Evolutionary conservation across 331 rosid species (phyloP), one percentile per base, ranked within the genome.

Genomic region (Acacia pycnantha): DNA sequence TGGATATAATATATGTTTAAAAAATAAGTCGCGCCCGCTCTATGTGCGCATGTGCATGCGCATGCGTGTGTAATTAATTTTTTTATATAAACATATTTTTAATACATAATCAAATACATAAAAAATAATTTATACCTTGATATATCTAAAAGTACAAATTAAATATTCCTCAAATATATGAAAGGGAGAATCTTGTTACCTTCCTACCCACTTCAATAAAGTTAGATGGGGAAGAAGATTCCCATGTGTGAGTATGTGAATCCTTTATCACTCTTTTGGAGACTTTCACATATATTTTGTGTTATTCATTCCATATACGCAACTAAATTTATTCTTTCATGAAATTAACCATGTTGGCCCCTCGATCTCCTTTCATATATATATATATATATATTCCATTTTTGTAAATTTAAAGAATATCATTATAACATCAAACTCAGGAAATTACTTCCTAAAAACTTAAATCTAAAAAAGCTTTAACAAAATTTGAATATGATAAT

Each of bases 181-280:
- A 77, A 70, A 79, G 86, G 27, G 56, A 83, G 98, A 95, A 95
- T 95, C 97, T 93, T 91, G 89, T 93, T 93, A 93, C 90, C 98
- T 93, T 95, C 94, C 88, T 46, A 82, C 90, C 94, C 98, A 93
- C 98, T 95, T 93, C 98, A 88, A 44, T 77, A 93, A 93, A 90
- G 97, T 74, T 59, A 86, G 92, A 84, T 84, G 92, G 86, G 82
- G 90, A 82, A 87, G 97, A 91, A 26, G 68, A 62, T 93, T 91
- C 59, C 97, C 81, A 87, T 24, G 9, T 19, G 7, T 22, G 46
- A 2, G 33, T 50, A 15, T 87, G 73, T 71, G 79, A 74, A 88
- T 87, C 93, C 92, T 88, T 90, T 87, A 86, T 83, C 90, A 83
- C 87, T 91, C 89, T 91, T 89, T 90, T 79, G 41, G 67, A 61